phyloP scores from a whole-genome alignment of 2,329 filamentous ascomycete genomes.

The Penicillium sp. region DNA sequence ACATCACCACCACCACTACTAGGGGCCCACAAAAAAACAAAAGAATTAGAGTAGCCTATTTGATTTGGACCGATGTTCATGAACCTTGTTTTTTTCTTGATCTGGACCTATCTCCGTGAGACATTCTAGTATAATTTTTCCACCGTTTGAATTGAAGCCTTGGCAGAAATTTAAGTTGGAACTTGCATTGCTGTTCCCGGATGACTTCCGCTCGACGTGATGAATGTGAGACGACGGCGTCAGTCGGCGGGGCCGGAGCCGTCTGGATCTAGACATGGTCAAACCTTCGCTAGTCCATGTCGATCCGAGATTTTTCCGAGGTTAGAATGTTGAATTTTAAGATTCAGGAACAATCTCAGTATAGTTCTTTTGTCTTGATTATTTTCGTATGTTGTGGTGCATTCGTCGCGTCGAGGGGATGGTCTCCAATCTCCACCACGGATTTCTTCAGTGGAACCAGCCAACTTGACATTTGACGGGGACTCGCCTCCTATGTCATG shows the following conservation, averaged over 20 bases:
- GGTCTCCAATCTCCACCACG: neutral
- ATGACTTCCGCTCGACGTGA: neutral
- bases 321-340: neutral
- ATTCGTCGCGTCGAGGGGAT: neutral
- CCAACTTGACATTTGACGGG: neutral
- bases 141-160: neutral
- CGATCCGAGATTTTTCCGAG: slow-evolving; percentile 3
- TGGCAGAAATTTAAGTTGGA: neutral
- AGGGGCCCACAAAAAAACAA: too few relatives aligned
- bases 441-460: neutral
- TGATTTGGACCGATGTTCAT: neutral
- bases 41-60: neutral
- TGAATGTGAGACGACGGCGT: slow-evolving; percentile 3
- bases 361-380: neutral
- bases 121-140: neutral
- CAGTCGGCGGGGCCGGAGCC: neutral
- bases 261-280: neutral
- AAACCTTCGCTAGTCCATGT: neutral
- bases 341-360: neutral
- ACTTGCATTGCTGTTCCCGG: neutral
- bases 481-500: neutral
- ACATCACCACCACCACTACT: too few relatives aligned
- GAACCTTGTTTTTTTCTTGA: neutral
- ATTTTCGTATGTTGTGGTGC: neutral
- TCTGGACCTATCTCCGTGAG: neutral